phyloP scores from a whole-genome alignment of 1,284 basidiomycete genomes.

The Neolentinus lepideus region DNA sequence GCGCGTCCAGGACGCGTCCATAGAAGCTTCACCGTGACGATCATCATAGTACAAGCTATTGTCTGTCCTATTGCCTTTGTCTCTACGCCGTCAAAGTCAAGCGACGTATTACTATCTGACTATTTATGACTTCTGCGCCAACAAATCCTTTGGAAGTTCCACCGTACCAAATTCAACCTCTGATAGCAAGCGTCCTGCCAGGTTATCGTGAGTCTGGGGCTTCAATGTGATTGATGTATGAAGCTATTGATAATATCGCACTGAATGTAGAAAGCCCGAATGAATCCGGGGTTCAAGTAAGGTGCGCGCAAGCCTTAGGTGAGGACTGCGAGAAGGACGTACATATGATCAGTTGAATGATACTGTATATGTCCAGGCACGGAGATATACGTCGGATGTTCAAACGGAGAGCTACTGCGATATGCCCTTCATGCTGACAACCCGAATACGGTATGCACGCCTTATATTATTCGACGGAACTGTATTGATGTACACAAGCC shows the following conservation, averaged over 20 bases:
- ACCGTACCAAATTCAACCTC: conserved; percentile 49
- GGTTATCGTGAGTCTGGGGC: conserved; percentile 9
- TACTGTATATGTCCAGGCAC: conserved; percentile 32
- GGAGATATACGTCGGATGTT: conserved; percentile 70
- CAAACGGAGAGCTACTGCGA: conserved; percentile 64
- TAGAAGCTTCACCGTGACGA: neutral
- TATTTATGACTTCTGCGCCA: conserved; percentile 18
- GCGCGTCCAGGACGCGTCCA: neutral
- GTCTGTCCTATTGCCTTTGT: too few species aligned
- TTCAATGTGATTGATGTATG: conserved; percentile 15
- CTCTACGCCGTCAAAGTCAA: too few species aligned
- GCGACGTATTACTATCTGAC: too few species aligned
- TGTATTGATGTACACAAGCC: conserved; percentile 29
- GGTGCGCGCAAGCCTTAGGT: conserved; percentile 31
- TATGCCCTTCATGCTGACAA: conserved; percentile 55
- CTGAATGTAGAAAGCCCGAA: conserved; percentile 5
- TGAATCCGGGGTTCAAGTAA: conserved; percentile 15
- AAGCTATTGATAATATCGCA: conserved; percentile 1
- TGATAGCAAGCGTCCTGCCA: conserved; percentile 33
- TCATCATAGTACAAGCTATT: neutral
- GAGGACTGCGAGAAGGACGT: conserved; percentile 3
- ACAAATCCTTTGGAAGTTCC: conserved; percentile 39
- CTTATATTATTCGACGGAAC: neutral
- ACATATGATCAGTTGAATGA: neutral
- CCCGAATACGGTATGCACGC: conserved; percentile 37